Percentiles rank a stretch among this genome's conserved stretches.
These are phyloP conservation scores for Scenedesmus sp. DNA, from an alignment of 163 green algal species.

Conservation along the genomic window DNA sequence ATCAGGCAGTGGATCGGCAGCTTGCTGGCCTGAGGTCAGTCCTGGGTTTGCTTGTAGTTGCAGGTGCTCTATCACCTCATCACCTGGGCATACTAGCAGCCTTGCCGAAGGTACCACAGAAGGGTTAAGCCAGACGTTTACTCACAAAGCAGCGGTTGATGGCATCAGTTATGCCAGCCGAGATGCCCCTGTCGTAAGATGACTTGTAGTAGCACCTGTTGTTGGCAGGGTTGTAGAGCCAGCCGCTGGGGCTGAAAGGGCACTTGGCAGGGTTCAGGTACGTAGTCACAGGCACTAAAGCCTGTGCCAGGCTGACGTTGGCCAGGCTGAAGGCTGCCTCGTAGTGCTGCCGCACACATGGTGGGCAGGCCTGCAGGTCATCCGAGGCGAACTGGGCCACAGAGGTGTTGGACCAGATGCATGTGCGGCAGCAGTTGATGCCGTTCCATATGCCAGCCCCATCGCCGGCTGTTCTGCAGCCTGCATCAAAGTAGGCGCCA, in stretches of 20 bases:
- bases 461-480: neutral
- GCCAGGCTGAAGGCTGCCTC: neutral
- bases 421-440: slow-evolving; percentile 8
- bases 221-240: slow-evolving; percentile 29
- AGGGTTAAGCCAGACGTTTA: neutral
- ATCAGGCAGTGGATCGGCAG: too few relatives aligned
- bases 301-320: neutral
- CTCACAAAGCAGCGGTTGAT: slow-evolving; percentile 4
- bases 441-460: neutral
- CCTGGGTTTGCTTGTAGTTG: too few relatives aligned
- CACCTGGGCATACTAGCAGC: too few relatives aligned
- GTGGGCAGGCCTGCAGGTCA: neutral
- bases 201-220: slow-evolving; percentile 45
- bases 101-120: too few relatives aligned
- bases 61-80: too few relatives aligned
- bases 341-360: slow-evolving; percentile 23
- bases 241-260: neutral
- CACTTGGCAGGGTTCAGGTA: neutral
- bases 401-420: neutral
- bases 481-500: neutral
- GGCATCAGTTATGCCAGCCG: neutral
- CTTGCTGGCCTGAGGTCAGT: too few relatives aligned
- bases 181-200: neutral
- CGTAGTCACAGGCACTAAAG: neutral
- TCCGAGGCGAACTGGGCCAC: neutral